A percentile compares a stretch with the other conserved stretches of the same genome.
phyloP scores from a whole-genome alignment of 2,329 filamentous ascomycete species.

The Claviceps cyperi region DNA sequence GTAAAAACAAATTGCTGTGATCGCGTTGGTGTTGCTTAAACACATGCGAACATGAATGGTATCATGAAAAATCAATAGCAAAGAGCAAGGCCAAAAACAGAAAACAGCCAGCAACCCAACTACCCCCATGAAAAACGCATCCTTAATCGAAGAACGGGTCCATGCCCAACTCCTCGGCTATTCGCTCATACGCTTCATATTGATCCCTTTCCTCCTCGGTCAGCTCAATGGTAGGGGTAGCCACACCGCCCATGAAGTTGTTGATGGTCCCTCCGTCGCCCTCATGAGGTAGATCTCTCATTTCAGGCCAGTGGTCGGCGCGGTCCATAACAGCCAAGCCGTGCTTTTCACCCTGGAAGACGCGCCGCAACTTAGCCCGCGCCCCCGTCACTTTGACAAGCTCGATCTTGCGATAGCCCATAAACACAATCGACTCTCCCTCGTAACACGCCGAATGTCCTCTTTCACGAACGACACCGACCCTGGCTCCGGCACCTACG shows the following conservation, averaged over 20 bases:
- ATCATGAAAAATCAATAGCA: neutral
- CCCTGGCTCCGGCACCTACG: slow-evolving; percentile 8
- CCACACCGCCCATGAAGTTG: slow-evolving; percentile 8
- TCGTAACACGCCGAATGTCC: slow-evolving; percentile 13
- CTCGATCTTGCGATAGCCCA: slow-evolving; percentile 14
- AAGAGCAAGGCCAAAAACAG: neutral
- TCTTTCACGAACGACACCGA: slow-evolving; percentile 11
- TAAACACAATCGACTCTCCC: slow-evolving; percentile 16
- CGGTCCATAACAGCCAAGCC: slow-evolving; percentile 14
- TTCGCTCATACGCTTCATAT: slow-evolving; percentile 5
- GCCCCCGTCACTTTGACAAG: slow-evolving; percentile 15
- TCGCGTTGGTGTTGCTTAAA: too few species aligned
- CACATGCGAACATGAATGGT: neutral
- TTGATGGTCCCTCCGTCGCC: slow-evolving; percentile 12
- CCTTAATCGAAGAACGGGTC: slow-evolving; percentile 5
- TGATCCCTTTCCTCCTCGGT: slow-evolving; percentile 3
- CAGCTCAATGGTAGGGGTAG: slow-evolving; percentile 1
- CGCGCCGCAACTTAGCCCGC: slow-evolving; percentile 14
- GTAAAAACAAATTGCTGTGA: too few species aligned
- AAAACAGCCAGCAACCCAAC: neutral
- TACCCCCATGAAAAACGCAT: neutral
- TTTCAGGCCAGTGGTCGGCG: slow-evolving; percentile 14
- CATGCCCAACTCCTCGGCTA: slow-evolving; percentile 7
- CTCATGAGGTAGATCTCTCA: slow-evolving; percentile 13
- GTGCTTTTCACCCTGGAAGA: slow-evolving; percentile 32